Evolutionary conservation across 2,329 filamentous ascomycete species (phyloP).

Genomic region (Talaromyces sp.): DNA sequence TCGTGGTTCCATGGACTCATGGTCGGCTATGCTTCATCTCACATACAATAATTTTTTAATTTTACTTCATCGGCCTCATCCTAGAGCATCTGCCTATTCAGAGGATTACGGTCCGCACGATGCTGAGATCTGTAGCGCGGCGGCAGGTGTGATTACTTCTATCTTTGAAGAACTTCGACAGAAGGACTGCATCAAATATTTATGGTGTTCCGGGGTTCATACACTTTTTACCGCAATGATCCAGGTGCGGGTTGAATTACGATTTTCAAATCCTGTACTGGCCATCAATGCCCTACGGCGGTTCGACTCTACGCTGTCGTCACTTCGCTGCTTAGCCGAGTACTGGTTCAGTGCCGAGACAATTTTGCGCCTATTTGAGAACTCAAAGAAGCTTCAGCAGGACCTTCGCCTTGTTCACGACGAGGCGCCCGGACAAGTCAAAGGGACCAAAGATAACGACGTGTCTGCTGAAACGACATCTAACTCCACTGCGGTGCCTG

Average conservation of each 20-base stretch:
- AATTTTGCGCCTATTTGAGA: constrained; percentile 41
- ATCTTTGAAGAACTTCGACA: constrained; percentile 43
- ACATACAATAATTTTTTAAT: constrained; percentile 45
- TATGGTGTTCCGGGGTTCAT: constrained; percentile 43
- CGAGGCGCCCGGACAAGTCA: constrained; percentile 13
- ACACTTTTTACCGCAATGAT: constrained; percentile 45
- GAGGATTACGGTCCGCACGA: constrained; percentile 44
- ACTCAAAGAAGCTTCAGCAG: constrained; percentile 39
- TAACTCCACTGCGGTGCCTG: background rate
- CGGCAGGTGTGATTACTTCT: constrained; percentile 41
- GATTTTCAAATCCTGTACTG: constrained; percentile 43
- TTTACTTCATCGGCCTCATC: constrained; percentile 42
- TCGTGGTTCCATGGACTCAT: constrained; percentile 38
- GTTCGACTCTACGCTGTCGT: constrained; percentile 40
- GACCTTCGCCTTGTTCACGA: constrained; percentile 36
- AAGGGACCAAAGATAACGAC: background rate
- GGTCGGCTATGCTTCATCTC: constrained; percentile 42
- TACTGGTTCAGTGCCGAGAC: constrained; percentile 43
- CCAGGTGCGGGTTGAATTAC: constrained; percentile 43
- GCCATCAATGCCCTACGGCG: constrained; percentile 43
- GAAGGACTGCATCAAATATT: constrained; percentile 38
- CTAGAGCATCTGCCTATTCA: constrained; percentile 38
- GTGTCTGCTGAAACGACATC: background rate
- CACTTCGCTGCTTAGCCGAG: constrained; percentile 37
- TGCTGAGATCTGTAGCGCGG: constrained; percentile 43